A percentile compares a stretch with the other conserved stretches of the same genome.
Evolutionary conservation across 805 yeast species (phyloP).

Genomic region (Ogataea parapolymorpha): DNA sequence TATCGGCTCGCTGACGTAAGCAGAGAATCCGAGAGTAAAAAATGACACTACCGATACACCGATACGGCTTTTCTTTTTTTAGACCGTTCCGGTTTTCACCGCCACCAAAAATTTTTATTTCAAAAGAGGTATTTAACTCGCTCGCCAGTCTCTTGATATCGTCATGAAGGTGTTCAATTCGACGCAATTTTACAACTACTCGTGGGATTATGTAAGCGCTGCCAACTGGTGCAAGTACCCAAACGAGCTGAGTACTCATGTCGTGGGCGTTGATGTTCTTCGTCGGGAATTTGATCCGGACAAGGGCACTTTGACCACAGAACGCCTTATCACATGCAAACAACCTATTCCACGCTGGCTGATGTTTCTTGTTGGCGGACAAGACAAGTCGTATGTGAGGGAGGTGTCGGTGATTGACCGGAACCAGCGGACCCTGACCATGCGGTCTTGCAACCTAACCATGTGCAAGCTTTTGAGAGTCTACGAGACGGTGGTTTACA

Average conservation of each 20-base stretch:
- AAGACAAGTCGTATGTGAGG: slow-evolving; percentile 72
- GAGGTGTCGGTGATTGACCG: slow-evolving; percentile 87
- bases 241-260: slow-evolving; percentile 90
- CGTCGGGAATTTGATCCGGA: slow-evolving; percentile 61
- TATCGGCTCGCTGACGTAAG: slow-evolving; percentile 13
- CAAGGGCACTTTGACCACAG: slow-evolving; percentile 63
- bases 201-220: slow-evolving; percentile 93
- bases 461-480: slow-evolving; percentile 73
- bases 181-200: slow-evolving; percentile 66
- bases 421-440: slow-evolving; percentile 53
- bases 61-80: slow-evolving; percentile 1
- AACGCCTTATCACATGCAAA: slow-evolving; percentile 82
- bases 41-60: neutral
- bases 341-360: slow-evolving; percentile 88
- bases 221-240: slow-evolving; percentile 98
- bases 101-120: slow-evolving; percentile 4
- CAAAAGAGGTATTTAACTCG: neutral
- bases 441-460: slow-evolving; percentile 87
- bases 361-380: slow-evolving; percentile 65
- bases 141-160: neutral
- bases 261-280: slow-evolving; percentile 86
- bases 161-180: slow-evolving; percentile 77
- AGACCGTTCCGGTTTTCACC: slow-evolving; percentile 1
- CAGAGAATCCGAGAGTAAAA: neutral
- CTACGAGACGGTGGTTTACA: slow-evolving; percentile 80